Conservation (phyloP, 202 grass and related monocot genomes). For the Saccharum hybrid region DNA sequence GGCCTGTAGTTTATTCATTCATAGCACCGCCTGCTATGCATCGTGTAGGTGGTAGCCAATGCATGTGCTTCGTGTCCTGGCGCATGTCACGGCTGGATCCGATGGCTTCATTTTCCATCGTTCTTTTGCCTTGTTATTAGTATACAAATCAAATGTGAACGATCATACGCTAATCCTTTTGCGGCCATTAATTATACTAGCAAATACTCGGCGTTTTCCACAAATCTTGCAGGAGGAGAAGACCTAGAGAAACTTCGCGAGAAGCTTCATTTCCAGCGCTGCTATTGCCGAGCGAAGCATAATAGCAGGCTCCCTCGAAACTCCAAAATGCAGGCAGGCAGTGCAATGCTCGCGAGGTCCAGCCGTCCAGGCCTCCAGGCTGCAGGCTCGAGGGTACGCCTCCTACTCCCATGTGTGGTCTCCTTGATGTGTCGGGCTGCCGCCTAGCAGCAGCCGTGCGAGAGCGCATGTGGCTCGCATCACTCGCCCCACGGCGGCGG, state of each 20-base stretch:
- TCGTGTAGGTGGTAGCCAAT: neutral
- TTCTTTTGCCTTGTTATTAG: neutral
- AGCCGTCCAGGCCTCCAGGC: neutral
- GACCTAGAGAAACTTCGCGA: neutral
- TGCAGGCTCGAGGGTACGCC: neutral
- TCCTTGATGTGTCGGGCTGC: slow-evolving; percentile 33
- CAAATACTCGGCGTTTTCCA: neutral
- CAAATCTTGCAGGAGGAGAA: neutral
- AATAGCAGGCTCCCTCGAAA: neutral
- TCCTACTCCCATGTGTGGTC: slow-evolving; percentile 39
- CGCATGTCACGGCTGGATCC: slow-evolving; percentile 33
- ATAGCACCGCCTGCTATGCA: neutral
- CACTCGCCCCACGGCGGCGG: slow-evolving; percentile 5
- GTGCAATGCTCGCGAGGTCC: neutral
- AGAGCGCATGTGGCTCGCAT: slow-evolving; percentile 44
- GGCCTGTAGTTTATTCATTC: neutral
- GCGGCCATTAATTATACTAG: neutral
- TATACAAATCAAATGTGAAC: neutral
- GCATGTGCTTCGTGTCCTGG: slow-evolving; percentile 39
- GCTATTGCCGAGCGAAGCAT: neutral
- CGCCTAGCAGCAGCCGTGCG: slow-evolving; percentile 32
- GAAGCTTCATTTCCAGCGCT: neutral
- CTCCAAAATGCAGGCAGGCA: neutral
- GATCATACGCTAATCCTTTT: neutral
- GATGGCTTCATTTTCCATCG: neutral